Conservation (phyloP, 768 basidiomycete genomes). For the Russula ochroleuca region DNA sequence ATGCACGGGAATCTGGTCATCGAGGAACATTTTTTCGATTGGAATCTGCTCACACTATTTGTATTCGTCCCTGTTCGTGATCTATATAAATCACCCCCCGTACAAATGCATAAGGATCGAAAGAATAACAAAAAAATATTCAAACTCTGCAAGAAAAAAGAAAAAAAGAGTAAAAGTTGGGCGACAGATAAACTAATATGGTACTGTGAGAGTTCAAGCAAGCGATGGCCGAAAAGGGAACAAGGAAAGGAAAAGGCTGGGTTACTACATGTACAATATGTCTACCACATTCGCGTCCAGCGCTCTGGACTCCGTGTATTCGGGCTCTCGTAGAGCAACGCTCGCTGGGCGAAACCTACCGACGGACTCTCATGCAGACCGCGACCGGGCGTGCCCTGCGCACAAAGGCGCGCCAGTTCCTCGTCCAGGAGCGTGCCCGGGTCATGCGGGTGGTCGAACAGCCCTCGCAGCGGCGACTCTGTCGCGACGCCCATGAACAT, state of each 20-base stretch:
- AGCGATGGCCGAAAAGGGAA: neutral
- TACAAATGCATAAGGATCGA: neutral
- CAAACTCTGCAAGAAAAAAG: neutral
- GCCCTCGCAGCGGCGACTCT: slow-evolving; percentile 45
- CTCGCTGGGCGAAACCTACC: slow-evolving; percentile 56
- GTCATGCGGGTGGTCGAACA: slow-evolving; percentile 74
- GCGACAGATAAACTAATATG: neutral
- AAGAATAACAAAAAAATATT: neutral
- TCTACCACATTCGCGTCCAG: slow-evolving; percentile 37
- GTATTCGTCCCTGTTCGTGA: slow-evolving; percentile 7
- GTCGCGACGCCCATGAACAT: slow-evolving; percentile 34
- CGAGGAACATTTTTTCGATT: neutral
- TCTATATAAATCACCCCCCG: slow-evolving; percentile 1
- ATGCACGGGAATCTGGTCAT: neutral
- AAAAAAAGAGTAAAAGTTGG: neutral
- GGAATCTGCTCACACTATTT: neutral
- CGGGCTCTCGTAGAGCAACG: slow-evolving; percentile 72
- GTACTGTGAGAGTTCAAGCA: neutral
- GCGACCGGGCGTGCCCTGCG: slow-evolving; percentile 16
- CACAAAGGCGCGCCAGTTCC: slow-evolving; percentile 52
- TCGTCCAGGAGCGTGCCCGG: slow-evolving; percentile 65
- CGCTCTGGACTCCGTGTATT: slow-evolving; percentile 53
- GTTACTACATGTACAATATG: neutral
- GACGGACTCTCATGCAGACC: slow-evolving; percentile 52
- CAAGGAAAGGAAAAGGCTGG: neutral